These are phyloP conservation scores for Globisporangium camurandrum DNA, from an alignment of 352 stramenopile species.

Conservation along the genomic window DNA sequence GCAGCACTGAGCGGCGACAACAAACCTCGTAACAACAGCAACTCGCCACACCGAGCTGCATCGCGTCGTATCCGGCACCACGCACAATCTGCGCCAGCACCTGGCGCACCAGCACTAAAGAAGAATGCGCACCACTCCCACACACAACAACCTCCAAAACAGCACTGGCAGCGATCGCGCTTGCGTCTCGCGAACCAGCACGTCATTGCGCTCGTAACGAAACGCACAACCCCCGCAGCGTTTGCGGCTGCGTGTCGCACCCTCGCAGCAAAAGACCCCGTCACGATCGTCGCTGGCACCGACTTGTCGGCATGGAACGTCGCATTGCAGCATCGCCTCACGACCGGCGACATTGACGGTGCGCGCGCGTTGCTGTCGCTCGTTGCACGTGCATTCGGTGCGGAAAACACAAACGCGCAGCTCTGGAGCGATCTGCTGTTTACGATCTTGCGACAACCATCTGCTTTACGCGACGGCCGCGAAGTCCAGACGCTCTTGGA, in stretches of 20 bases:
- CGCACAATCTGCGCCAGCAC: neutral
- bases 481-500: constrained; percentile 29
- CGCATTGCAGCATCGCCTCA: constrained; percentile 46
- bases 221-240: constrained; percentile 16
- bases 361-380: constrained; percentile 43
- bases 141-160: neutral
- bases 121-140: constrained; percentile 6
- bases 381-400: constrained; percentile 28
- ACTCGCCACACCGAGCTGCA: neutral
- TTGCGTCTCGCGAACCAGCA: constrained; percentile 24
- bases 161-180: neutral
- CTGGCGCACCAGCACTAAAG: neutral
- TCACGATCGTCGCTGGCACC: constrained; percentile 32
- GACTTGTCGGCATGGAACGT: constrained; percentile 52
- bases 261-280: constrained; percentile 31
- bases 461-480: constrained; percentile 17
- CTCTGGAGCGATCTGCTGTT: constrained; percentile 74
- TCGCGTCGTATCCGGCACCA: constrained; percentile 6
- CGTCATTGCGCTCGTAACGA: constrained; percentile 28
- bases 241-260: constrained; percentile 30
- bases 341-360: constrained; percentile 30
- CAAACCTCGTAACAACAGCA: neutral
- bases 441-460: constrained; percentile 49
- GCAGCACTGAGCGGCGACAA: neutral
- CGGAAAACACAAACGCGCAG: constrained; percentile 41